Evolutionary conservation across 2,329 filamentous ascomycete genomes (phyloP).

Genomic region (Dendryphion nanum): DNA sequence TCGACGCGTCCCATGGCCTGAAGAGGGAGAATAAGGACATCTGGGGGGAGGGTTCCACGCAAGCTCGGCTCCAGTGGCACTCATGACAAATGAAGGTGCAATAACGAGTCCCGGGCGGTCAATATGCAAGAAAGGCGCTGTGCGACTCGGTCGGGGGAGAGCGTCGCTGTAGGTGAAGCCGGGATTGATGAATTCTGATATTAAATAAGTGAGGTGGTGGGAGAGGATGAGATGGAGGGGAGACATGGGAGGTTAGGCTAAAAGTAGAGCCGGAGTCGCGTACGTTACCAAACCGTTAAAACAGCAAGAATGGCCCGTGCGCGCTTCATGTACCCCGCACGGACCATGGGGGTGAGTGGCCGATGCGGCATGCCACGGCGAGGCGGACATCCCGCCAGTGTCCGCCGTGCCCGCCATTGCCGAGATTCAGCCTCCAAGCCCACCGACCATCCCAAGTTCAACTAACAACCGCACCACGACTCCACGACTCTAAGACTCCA

Average conservation of each 20-base stretch:
- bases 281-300: no score
- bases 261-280: no score
- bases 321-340: no score
- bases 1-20: slow-evolving; percentile 18
- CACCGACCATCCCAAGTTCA: slow-evolving; percentile 8
- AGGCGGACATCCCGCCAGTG: no score
- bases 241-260: slow-evolving; percentile 27
- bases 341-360: no score
- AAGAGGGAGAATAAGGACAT: slow-evolving; percentile 6
- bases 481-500: background rate
- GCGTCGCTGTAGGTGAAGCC: slow-evolving; percentile 14
- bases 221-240: no score
- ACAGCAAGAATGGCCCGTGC: no score
- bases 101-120: slow-evolving; percentile 16
- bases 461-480: slow-evolving; percentile 12
- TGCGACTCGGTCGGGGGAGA: slow-evolving; percentile 14
- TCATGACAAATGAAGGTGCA: slow-evolving; percentile 21
- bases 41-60: slow-evolving; percentile 18
- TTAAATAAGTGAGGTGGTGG: slow-evolving; percentile 24
- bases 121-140: slow-evolving; percentile 19
- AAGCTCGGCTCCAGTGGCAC: slow-evolving; percentile 17
- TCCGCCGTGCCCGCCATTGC: no score
- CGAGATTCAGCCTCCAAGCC: slow-evolving; percentile 24
- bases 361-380: no score
- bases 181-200: slow-evolving; percentile 28